Evolutionary conservation across 768 basidiomycete species (phyloP).

Genomic region (Rhodotorula sphaerocarpa): DNA sequence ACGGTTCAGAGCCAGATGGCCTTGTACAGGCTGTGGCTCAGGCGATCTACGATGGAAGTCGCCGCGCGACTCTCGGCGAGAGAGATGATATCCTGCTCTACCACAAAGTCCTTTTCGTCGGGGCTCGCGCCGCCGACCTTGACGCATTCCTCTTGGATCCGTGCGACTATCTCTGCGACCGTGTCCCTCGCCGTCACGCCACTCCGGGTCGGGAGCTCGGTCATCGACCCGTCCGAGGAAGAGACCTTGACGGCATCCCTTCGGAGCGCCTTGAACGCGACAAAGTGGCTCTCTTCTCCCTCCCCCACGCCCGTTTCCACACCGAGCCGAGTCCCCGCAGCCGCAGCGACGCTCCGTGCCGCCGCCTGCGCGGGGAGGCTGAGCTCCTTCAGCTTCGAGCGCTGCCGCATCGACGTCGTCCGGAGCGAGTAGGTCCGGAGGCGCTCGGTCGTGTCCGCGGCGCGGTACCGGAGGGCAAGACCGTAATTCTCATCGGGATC

Average conservation of each 20-base stretch:
- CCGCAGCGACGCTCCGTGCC: no score
- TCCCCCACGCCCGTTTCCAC: neutral
- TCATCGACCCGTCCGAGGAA: neutral
- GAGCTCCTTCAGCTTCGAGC: slow-evolving; percentile 10
- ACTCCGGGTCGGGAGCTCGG: neutral
- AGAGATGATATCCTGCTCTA: slow-evolving; percentile 31
- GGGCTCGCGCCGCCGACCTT: slow-evolving; percentile 18
- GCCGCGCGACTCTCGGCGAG: slow-evolving; percentile 23
- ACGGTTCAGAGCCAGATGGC: slow-evolving; percentile 50
- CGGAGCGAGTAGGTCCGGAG: slow-evolving; percentile 76
- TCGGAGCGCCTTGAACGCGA: slow-evolving; percentile 31
- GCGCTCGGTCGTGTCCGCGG: slow-evolving; percentile 62
- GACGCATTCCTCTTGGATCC: slow-evolving; percentile 8
- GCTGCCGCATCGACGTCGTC: slow-evolving; percentile 49
- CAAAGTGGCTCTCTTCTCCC: neutral
- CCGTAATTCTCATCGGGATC: slow-evolving; percentile 75
- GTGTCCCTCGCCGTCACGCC: slow-evolving; percentile 18
- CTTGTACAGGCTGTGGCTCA: slow-evolving; percentile 1
- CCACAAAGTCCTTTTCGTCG: slow-evolving; percentile 6
- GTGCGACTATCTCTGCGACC: slow-evolving; percentile 9
- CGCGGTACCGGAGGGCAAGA: slow-evolving; percentile 71
- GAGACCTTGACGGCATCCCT: slow-evolving; percentile 20
- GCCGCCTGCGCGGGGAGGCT: slow-evolving; percentile 1
- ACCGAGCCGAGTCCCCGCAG: no score
- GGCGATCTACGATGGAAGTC: slow-evolving; percentile 20